Evolutionary conservation across 441 rosid genomes (phyloP).

Genomic region (Rhodomyrtus psidioides): DNA sequence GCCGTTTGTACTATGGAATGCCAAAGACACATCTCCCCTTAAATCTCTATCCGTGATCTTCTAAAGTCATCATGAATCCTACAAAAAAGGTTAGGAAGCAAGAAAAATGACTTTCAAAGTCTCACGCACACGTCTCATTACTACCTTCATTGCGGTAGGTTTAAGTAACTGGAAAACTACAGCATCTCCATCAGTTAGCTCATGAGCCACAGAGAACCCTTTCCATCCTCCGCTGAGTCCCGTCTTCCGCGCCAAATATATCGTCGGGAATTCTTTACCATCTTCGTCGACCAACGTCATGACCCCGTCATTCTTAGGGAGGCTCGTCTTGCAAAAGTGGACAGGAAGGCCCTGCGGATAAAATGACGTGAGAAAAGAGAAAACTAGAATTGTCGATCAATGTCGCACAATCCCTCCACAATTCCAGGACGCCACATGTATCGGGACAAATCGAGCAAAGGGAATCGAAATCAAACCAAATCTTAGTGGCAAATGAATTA

Average conservation of each 20-base stretch:
- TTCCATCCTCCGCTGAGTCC: conserved; percentile 86
- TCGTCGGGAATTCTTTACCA: conserved; percentile 32
- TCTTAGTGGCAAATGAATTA: background rate
- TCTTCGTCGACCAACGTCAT: conserved; percentile 51
- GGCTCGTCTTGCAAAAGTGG: conserved; percentile 42
- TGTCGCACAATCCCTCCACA: background rate
- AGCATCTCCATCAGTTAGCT: conserved; percentile 63
- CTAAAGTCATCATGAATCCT: background rate
- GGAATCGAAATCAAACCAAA: background rate
- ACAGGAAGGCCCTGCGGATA: conserved; percentile 44
- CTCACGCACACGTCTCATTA: background rate
- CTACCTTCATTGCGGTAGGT: conserved; percentile 46
- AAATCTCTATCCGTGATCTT: background rate
- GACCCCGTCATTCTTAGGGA: conserved; percentile 35
- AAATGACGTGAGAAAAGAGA: background rate
- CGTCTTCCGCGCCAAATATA: conserved; percentile 38
- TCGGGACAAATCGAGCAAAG: background rate
- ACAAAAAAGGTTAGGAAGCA: background rate
- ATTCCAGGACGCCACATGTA: background rate
- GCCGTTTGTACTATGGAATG: background rate
- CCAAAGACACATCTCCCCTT: background rate
- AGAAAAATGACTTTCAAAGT: background rate
- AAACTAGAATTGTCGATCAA: background rate
- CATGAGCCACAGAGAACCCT: conserved; percentile 61
- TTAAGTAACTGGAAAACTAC: conserved; percentile 49